A percentile compares a stretch with the other conserved stretches of the same genome.
Conservation (phyloP, 805 yeast genomes). For the Wickerhamomyces xylosicus region DNA sequence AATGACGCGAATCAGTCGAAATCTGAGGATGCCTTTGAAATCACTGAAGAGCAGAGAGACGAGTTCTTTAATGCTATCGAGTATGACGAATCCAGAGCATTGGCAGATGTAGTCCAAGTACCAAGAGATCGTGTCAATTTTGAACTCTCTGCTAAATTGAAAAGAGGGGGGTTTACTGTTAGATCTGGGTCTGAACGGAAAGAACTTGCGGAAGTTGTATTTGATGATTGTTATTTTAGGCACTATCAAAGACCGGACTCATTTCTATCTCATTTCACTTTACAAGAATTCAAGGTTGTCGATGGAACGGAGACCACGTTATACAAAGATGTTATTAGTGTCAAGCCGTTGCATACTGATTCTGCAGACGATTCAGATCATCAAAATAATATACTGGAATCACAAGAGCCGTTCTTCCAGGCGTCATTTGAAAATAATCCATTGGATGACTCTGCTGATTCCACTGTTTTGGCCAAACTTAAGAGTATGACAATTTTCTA, state of each 20-base stretch:
- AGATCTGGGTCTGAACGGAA: conserved; percentile 21
- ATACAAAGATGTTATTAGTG: conserved; percentile 84
- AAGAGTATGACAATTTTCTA: conserved; percentile 85
- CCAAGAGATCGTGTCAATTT: conserved; percentile 68
- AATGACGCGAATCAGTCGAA: conserved; percentile 12
- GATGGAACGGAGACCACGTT: conserved; percentile 75
- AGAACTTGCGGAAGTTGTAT: conserved; percentile 65
- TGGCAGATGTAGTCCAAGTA: conserved; percentile 44
- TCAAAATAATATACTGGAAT: too few species aligned
- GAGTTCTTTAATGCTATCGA: conserved; percentile 93
- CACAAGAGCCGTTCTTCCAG: conserved; percentile 62
- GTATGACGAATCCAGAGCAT: conserved; percentile 55
- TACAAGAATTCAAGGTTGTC: conserved; percentile 75
- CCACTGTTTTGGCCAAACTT: conserved; percentile 60
- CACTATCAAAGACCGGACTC: conserved; percentile 76
- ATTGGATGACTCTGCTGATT: conserved; percentile 73
- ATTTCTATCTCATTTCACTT: conserved; percentile 54
- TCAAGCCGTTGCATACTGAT: conserved; percentile 47
- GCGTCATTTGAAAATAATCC: conserved; percentile 83
- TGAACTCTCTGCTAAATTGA: conserved; percentile 56
- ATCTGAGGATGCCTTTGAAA: conserved; percentile 31
- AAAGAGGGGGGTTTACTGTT: conserved; percentile 70
- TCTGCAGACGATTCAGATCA: conserved; percentile 17
- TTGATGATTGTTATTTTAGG: conserved; percentile 72
- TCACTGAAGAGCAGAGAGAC: conserved; percentile 80